phyloP scores from a whole-genome alignment of 306 rosid species.

The Quercus parvula region DNA sequence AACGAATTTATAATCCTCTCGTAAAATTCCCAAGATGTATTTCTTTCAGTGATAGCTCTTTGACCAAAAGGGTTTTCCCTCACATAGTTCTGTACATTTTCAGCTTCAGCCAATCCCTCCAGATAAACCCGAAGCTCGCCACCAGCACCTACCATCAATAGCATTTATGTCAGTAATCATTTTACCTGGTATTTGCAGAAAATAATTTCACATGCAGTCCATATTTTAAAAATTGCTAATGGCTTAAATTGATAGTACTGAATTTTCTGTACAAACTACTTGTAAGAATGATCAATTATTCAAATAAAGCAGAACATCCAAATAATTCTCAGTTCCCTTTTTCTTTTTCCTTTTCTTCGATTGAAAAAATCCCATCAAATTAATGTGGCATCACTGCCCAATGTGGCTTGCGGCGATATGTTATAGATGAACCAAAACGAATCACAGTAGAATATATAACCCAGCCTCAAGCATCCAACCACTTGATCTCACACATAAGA shows the following conservation, averaged over 20 bases:
- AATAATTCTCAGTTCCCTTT: background rate
- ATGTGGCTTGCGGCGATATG: background rate
- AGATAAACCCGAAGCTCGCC: slow-evolving; percentile 62
- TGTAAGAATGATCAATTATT: background rate
- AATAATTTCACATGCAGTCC: background rate
- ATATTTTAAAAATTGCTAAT: background rate
- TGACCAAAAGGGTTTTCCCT: slow-evolving; percentile 67
- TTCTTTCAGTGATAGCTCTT: slow-evolving; percentile 35
- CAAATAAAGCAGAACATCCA: background rate
- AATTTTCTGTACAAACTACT: background rate
- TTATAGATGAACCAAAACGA: background rate
- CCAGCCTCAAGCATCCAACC: background rate
- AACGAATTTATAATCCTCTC: slow-evolving; percentile 29
- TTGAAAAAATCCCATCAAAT: background rate
- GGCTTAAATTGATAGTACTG: background rate
- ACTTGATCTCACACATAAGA: background rate
- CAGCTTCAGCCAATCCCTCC: slow-evolving; percentile 49
- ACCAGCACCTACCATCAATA: slow-evolving; percentile 41
- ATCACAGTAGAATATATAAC: background rate
- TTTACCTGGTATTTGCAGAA: background rate
- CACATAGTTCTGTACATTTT: slow-evolving; percentile 41
- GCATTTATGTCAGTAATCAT: background rate
- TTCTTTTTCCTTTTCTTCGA: background rate
- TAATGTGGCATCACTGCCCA: background rate
- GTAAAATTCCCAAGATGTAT: slow-evolving; percentile 65